Base-by-base conservation (phyloP, 139 green algal genomes). In the Asterochloris sp. region DNA sequence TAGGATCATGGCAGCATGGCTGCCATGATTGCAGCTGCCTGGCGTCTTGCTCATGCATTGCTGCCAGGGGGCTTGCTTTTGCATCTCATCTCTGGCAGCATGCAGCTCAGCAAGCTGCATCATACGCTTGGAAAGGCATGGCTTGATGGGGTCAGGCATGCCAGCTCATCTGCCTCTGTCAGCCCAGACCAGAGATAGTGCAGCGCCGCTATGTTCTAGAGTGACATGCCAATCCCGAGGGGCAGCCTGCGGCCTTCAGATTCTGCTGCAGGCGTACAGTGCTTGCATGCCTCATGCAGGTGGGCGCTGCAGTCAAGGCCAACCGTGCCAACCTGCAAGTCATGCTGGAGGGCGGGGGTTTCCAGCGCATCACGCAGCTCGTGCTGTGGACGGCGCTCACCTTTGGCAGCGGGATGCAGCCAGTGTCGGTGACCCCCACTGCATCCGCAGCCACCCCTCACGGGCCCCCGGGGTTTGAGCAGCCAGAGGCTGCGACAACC, bases 341-440 rank as follows among this genome's bases (percentile, higher is more conserved):
- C 13, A 27, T 85, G 27, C 15, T 76, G 27, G 83, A 83, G 4
- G 74, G 29, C 11, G 71, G 66, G 19, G 81, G 76, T 23, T 86
- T 87, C 27, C 15, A 61, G 0, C 77, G 81, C 19, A 66, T 90
- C 62, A 87, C 85, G 16, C 83, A 88, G 76, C 78, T 88, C 47
- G 74, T 90, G 68, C 87, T 89, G 73, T 90, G 87, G 85, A 74
- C 78, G 8, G 83, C 85, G 12, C 82, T 89, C 10, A 85, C 79
- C 0, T 87, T 88, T 63, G 60, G 38, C 38, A 6, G 38, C 38
- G 6, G 38, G 38, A 54, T 6, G 6, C 38, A 54, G 38, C 38
- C 38, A 6, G 6, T 54, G 6, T 54, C 38, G 6, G 38, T 54
- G 4, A 6, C 38, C 38, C 38, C 38, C 38, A 10, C 38, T 54